Base-by-base conservation (phyloP, 208 protist genomes). In the Trypanosoma platydactyli region DNA sequence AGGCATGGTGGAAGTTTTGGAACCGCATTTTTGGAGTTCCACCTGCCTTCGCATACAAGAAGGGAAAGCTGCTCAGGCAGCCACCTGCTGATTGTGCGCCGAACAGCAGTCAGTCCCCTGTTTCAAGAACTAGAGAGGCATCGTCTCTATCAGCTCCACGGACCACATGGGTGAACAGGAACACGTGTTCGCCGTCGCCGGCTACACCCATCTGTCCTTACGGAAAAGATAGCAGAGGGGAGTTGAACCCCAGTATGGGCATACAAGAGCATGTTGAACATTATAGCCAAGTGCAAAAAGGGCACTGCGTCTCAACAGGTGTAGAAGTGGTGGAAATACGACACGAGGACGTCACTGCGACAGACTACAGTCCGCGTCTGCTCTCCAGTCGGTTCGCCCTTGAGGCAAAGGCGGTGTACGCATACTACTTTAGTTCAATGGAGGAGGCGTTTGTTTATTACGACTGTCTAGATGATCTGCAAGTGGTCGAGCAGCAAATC, bases 301-400 rank as follows among this genome's bases (percentile, higher is more conserved):
- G 9, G 33, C 33, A 9, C 5, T 38, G 33, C 33, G 9, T 38
- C 9, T 38, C 35, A 38, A 35, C 55, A 20, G 69, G 83, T 5
- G 83, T 92, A 4, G 89, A 94, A 71, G 85, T 80, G 12, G 61
- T 94, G 45, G 85, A 88, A 45, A 56, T 94, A 0, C 53, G 63
- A 1, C 84, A 92, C 48, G 74, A 65, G 1, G 82, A 91, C 57
- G 40, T 94, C 6, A 90, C 85, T 3, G 85, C 83, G 27, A 74
- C 86, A 49, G 89, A 94, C 76, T 90, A 89, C 42, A 71, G 63
- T 15, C 75, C 86, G 0, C 72, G 77, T 12, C 70, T 94, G 22
- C 71, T 77, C 40, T 79, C 78, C 0, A 86, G 78, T 48, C 79
- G 89, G 20, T 77, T 91, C 33, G 79, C 89, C 12, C 77, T 94